Conservation (phyloP, 1,284 basidiomycete species). For the Ganoderma sinense region DNA sequence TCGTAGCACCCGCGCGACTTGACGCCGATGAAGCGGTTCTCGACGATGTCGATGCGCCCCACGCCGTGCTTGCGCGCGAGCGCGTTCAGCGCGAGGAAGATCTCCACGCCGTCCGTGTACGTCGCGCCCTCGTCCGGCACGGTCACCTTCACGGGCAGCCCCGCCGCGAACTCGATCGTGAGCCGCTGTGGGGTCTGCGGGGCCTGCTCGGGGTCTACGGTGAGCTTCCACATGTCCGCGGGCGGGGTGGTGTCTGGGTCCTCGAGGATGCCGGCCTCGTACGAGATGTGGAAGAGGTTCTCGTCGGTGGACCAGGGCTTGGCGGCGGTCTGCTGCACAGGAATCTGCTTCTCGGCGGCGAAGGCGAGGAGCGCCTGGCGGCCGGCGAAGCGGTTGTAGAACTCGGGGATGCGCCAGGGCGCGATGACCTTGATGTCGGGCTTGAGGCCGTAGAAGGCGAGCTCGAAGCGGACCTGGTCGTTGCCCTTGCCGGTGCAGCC, state of each 20-base stretch:
- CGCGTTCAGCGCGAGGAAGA: conserved; percentile 93
- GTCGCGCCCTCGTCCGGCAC: conserved; percentile 58
- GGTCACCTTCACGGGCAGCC: conserved; percentile 86
- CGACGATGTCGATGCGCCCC: conserved; percentile 98
- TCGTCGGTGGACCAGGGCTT: conserved; percentile 99
- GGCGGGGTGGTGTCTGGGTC: conserved; percentile 97
- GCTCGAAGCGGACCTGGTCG: conserved; percentile 99
- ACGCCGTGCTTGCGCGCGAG: conserved; percentile 96
- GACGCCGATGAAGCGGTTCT: conserved; percentile 99
- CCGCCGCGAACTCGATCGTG: conserved; percentile 85
- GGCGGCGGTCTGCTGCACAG: conserved; percentile 93
- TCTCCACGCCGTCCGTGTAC: conserved; percentile 93
- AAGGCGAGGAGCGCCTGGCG: conserved; percentile 93
- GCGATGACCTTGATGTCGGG: conserved; percentile 99
- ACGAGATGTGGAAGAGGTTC: conserved; percentile 99
- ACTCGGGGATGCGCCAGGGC: conserved; percentile 96
- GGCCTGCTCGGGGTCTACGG: conserved; percentile 84
- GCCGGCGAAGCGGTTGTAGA: conserved; percentile 98
- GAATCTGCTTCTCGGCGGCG: conserved; percentile 90
- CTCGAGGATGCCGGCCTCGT: conserved; percentile 99
- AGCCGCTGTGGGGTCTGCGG: conserved; percentile 86
- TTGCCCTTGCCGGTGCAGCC: conserved; percentile 99
- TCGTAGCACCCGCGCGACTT: conserved; percentile 99
- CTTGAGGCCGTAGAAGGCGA: conserved; percentile 98
- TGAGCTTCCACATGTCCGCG: conserved; percentile 99